These are phyloP conservation scores for Francoa sonchifolia DNA, from an alignment of 441 rosid genomes.

Conservation along the genomic window DNA sequence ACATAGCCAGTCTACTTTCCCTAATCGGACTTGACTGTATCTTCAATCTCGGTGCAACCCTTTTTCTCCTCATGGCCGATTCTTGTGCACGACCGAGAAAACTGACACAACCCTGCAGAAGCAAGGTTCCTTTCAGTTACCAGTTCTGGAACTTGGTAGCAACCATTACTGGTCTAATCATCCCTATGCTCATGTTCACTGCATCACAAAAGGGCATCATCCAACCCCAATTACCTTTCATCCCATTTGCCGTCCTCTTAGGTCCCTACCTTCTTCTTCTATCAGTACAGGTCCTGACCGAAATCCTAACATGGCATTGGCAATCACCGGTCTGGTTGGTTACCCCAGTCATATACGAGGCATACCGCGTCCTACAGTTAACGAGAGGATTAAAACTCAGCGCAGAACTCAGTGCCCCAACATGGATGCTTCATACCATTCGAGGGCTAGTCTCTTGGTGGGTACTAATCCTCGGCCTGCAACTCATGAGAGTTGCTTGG, in stretches of 20 bases:
- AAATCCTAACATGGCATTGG: slow-evolving; percentile 87
- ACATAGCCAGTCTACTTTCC: slow-evolving; percentile 71
- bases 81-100: slow-evolving; percentile 51
- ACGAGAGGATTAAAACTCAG: slow-evolving; percentile 84
- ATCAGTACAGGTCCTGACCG: slow-evolving; percentile 61
- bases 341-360: slow-evolving; percentile 79
- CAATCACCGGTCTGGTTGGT: slow-evolving; percentile 84
- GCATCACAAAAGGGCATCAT: slow-evolving; percentile 56
- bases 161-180: slow-evolving; percentile 40
- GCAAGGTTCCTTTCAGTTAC: slow-evolving; percentile 73
- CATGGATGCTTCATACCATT: slow-evolving; percentile 63
- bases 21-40: slow-evolving; percentile 77
- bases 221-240: slow-evolving; percentile 52
- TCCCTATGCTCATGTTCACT: slow-evolving; percentile 40
- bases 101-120: slow-evolving; percentile 21
- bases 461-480: slow-evolving; percentile 76
- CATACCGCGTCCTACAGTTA: slow-evolving; percentile 62
- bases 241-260: slow-evolving; percentile 53
- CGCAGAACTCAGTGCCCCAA: slow-evolving; percentile 57
- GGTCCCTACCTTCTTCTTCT: slow-evolving; percentile 79
- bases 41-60: slow-evolving; percentile 71
- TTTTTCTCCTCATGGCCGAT: slow-evolving; percentile 82
- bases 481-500: slow-evolving; percentile 96
- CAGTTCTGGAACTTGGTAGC: slow-evolving; percentile 70
- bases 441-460: slow-evolving; percentile 87